These are phyloP conservation scores for Lanmaoa rubissima DNA, from an alignment of 768 basidiomycete genomes.

Conservation along the genomic window DNA sequence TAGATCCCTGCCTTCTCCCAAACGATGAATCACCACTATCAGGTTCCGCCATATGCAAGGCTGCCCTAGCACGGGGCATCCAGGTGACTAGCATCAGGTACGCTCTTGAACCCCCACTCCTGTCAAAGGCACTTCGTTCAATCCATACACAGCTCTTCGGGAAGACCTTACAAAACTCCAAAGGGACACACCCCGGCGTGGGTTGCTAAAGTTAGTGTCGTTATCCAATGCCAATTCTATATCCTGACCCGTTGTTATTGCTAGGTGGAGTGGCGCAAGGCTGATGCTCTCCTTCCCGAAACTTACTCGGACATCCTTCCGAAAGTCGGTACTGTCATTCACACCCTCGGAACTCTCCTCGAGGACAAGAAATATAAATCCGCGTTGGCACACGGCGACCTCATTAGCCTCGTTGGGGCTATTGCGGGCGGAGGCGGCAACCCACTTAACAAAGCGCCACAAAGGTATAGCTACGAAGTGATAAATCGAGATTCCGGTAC, in stretches of 20 bases:
- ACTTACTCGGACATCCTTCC: constrained; percentile 70
- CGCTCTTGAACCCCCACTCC: not conserved
- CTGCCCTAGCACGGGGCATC: constrained; percentile 81
- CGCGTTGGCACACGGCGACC: constrained; percentile 57
- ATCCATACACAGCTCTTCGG: constrained; percentile 66
- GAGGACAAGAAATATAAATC: constrained; percentile 81
- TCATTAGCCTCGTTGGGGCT: constrained; percentile 49
- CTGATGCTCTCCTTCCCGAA: constrained; percentile 75
- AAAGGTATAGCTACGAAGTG: constrained; percentile 60
- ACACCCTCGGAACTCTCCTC: constrained; percentile 89
- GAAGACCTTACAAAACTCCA: constrained; percentile 80
- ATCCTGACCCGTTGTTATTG: constrained; percentile 5
- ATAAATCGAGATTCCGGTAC: constrained; percentile 90
- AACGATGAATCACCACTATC: constrained; percentile 10
- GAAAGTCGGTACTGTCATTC: constrained; percentile 75
- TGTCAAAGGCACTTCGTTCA: not conserved
- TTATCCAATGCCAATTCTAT: constrained; percentile 1
- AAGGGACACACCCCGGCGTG: constrained; percentile 89
- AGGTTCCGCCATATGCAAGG: constrained; percentile 93
- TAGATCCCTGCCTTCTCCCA: not conserved
- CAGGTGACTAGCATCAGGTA: constrained; percentile 90
- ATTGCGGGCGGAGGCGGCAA: constrained; percentile 47
- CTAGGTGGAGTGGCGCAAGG: constrained; percentile 87
- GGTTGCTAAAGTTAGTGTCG: constrained; percentile 61
- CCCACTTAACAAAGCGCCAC: constrained; percentile 53